phyloP scores from a whole-genome alignment of 116 monocot genomes.

The Posidonia oceanica region DNA sequence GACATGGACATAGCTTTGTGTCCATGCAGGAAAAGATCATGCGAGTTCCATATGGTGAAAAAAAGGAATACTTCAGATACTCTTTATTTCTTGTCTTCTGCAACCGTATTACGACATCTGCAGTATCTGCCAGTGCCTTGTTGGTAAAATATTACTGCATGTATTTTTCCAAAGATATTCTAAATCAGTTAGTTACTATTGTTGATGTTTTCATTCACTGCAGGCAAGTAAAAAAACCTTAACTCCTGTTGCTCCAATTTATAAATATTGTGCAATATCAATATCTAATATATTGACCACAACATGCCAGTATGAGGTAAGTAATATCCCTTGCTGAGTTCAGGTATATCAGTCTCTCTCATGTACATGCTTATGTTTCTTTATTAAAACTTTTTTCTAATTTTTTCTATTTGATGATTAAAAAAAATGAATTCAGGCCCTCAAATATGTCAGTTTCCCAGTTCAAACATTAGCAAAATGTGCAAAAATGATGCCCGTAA shows the following conservation, averaged over 20 bases:
- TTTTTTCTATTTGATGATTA: conserved; percentile 1
- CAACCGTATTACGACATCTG: conserved; percentile 75
- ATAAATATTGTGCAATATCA: conserved; percentile 76
- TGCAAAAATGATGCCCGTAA: conserved; percentile 99
- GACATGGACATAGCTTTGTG: conserved; percentile 1
- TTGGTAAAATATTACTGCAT: conserved; percentile 31
- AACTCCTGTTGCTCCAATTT: conserved; percentile 79
- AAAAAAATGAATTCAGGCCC: conserved; percentile 56
- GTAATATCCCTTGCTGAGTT: background rate
- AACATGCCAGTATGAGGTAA: conserved; percentile 96
- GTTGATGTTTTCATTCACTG: background rate
- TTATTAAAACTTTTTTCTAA: background rate
- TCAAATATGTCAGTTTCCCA: conserved; percentile 98
- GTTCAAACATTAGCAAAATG: conserved; percentile 97
- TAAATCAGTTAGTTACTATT: background rate
- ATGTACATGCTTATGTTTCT: background rate
- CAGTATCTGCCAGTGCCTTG: conserved; percentile 68
- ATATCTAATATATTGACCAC: conserved; percentile 93
- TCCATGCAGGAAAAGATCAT: conserved; percentile 92
- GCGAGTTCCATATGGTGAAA: conserved; percentile 87
- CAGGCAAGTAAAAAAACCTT: conserved; percentile 81
- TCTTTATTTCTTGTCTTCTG: conserved; percentile 96
- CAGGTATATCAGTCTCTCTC: background rate
- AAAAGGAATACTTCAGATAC: conserved; percentile 79
- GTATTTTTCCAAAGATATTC: conserved; percentile 4